These are phyloP conservation scores for Symbiodinium natans DNA, from an alignment of 73 alveolate species.

Conservation along the genomic window DNA sequence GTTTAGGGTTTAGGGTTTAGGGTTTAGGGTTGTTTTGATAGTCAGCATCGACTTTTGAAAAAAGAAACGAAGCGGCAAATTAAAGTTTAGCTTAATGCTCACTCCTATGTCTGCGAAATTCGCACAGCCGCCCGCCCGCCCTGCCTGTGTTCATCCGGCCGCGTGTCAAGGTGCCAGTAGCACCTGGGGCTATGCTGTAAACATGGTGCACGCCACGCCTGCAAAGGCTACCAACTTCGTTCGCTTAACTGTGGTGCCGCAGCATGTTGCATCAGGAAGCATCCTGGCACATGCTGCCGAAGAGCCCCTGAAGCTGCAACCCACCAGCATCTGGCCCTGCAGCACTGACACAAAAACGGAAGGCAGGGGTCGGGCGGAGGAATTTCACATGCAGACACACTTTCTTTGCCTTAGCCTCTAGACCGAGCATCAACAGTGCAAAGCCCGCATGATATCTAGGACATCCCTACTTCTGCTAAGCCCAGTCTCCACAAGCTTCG, in stretches of 20 bases:
- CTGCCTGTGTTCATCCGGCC: slow-evolving; percentile 62
- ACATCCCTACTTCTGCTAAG: not conserved
- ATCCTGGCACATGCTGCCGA: not conserved
- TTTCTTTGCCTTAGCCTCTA: no score
- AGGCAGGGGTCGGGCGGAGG: no score
- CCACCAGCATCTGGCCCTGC: slow-evolving; percentile 24
- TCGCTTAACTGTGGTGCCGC: not conserved
- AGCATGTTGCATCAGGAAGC: not conserved
- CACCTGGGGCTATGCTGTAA: not conserved
- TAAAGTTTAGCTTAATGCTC: no score
- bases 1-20: no score
- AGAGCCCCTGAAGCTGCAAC: slow-evolving; percentile 48
- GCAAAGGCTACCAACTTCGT: not conserved
- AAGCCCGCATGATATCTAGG: no score
- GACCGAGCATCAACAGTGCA: no score
- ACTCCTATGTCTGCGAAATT: not conserved
- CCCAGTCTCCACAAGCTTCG: slow-evolving; percentile 38
- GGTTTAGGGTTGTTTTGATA: no score
- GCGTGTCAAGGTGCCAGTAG: slow-evolving; percentile 87
- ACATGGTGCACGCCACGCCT: no score
- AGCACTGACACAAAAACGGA: not conserved
- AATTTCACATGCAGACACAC: no score
- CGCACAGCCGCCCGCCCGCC: not conserved
- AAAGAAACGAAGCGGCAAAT: no score
- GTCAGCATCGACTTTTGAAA: no score